Evolutionary conservation across 129 eudicot species (phyloP).

Genomic region (Flaveria brownii): DNA sequence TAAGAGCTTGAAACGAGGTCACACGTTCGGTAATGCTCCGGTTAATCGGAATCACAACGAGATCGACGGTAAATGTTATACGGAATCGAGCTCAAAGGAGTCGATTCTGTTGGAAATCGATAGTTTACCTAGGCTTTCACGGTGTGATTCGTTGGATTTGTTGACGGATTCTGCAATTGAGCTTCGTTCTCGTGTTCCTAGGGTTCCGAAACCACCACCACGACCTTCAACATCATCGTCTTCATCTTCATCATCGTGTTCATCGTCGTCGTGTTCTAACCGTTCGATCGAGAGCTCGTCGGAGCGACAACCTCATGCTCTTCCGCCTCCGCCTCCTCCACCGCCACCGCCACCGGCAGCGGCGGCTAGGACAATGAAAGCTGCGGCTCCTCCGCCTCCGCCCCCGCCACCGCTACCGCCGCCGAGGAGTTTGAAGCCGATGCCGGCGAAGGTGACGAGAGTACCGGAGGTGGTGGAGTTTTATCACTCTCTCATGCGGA

Average conservation of each 20-base stretch:
- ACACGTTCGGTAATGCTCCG: constrained; percentile 25
- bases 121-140: constrained; percentile 37
- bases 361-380: constrained; percentile 39
- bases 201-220: constrained; percentile 89
- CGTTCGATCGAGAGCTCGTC: constrained; percentile 40
- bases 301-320: constrained; percentile 44
- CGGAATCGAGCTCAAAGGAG: constrained; percentile 35
- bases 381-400: constrained; percentile 46
- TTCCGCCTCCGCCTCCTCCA: constrained; percentile 45
- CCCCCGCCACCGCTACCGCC: constrained; percentile 52
- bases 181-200: constrained; percentile 61
- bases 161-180: constrained; percentile 29
- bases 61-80: constrained; percentile 14
- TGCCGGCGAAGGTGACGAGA: constrained; percentile 68
- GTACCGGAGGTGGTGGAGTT: constrained; percentile 97
- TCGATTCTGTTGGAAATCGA: constrained; percentile 31
- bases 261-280: constrained; percentile 34
- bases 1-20: constrained; percentile 46
- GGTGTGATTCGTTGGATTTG: constrained; percentile 53
- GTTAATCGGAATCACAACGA: constrained; percentile 18
- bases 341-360: constrained; percentile 55
- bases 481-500: constrained; percentile 87
- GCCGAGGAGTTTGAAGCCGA: constrained; percentile 38
- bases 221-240: constrained; percentile 37
- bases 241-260: constrained; percentile 41